phyloP scores from a whole-genome alignment of 2,329 filamentous ascomycete species.

The Aspergillus texensis region DNA sequence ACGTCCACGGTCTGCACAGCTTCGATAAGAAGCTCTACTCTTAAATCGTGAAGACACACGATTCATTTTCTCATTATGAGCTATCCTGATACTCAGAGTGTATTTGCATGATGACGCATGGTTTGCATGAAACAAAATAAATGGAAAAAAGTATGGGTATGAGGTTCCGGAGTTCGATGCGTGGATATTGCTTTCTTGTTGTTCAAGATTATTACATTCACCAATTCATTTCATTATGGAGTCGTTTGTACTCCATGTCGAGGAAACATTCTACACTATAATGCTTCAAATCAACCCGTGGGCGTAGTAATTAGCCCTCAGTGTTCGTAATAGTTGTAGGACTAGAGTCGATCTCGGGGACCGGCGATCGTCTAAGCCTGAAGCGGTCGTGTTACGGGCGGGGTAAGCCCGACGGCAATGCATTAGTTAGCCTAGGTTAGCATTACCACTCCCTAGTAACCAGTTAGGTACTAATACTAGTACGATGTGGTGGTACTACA shows the following conservation, averaged over 20 bases:
- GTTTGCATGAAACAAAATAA: constrained; percentile 23
- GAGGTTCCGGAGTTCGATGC: constrained; percentile 35
- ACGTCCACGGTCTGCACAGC: constrained; percentile 93
- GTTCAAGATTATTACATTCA: constrained; percentile 4
- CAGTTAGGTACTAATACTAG: not conserved
- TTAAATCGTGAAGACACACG: constrained; percentile 48
- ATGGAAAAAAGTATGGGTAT: constrained; percentile 33
- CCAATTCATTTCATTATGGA: constrained; percentile 2
- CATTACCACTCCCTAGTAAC: not conserved
- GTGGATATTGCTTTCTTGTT: constrained; percentile 24
- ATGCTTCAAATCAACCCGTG: not conserved
- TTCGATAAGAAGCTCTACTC: constrained; percentile 99
- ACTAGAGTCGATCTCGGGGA: not conserved
- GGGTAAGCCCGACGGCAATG: constrained; percentile 11
- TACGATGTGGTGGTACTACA: not conserved
- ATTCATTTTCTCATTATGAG: constrained; percentile 19
- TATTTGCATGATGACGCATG: constrained; percentile 31
- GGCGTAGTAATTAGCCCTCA: not conserved
- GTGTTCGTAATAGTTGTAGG: not conserved
- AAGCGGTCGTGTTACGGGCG: constrained; percentile 5
- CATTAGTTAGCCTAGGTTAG: constrained; percentile 14
- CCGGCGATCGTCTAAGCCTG: not conserved
- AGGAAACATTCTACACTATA: not conserved
- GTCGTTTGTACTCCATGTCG: not conserved
- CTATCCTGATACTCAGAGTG: constrained; percentile 24